Conservation (phyloP, 2,329 filamentous ascomycete species). For the Arthrinium phaeospermum region DNA sequence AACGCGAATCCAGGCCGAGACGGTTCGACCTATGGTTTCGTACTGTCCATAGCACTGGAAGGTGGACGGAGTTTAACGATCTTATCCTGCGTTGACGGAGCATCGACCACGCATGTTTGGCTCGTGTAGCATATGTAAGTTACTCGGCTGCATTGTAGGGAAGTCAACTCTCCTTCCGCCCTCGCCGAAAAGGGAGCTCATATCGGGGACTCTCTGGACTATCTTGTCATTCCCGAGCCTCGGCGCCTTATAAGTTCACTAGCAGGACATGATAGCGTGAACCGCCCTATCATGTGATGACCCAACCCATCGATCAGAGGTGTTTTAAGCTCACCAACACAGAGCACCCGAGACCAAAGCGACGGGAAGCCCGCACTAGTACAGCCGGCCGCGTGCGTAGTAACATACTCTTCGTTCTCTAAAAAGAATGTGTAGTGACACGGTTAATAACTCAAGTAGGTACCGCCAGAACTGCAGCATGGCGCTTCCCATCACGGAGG, state of each 20-base stretch:
- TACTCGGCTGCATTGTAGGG: too few relatives aligned
- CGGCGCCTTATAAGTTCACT: too few relatives aligned
- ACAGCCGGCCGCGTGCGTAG: neutral
- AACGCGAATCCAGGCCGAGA: neutral
- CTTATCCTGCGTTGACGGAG: neutral
- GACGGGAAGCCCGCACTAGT: neutral
- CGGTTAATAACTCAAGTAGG: neutral
- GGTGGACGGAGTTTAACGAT: neutral
- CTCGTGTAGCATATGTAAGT: neutral
- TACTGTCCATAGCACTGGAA: neutral
- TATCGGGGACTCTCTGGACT: too few relatives aligned
- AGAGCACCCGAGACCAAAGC: neutral
- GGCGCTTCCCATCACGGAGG: neutral
- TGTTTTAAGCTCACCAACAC: neutral
- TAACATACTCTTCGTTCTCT: neutral
- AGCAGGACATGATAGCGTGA: neutral
- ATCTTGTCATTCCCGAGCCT: too few relatives aligned
- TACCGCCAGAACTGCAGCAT: neutral
- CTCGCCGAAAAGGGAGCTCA: too few relatives aligned
- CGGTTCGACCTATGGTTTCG: neutral
- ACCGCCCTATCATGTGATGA: neutral
- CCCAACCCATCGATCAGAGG: neutral
- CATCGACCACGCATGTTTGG: neutral
- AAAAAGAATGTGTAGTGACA: neutral
- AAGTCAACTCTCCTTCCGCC: too few relatives aligned